These are phyloP conservation scores for Moricandia moricandioides DNA, from an alignment of 345 rosid genomes.

Conservation along the genomic window DNA sequence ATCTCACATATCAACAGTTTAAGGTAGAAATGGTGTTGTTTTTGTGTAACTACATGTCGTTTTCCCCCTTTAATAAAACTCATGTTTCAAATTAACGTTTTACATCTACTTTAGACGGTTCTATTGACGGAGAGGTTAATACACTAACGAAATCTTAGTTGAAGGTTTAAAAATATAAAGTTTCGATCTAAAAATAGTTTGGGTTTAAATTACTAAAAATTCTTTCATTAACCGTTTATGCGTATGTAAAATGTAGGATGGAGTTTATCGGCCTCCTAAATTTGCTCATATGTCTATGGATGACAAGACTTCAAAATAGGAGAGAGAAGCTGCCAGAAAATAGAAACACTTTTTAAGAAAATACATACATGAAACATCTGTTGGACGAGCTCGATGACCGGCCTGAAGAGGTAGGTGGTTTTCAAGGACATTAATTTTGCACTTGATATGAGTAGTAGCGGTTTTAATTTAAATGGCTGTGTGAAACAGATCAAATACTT, in stretches of 20 bases:
- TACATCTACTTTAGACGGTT: too few relatives aligned
- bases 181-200: too few relatives aligned
- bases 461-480: conserved; percentile 21
- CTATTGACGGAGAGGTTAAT: too few relatives aligned
- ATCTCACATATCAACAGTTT: too few relatives aligned
- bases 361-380: conserved; percentile 59
- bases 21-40: too few relatives aligned
- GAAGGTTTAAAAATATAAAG: too few relatives aligned
- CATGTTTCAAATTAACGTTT: too few relatives aligned
- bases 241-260: conserved; percentile 45
- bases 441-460: background rate
- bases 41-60: too few relatives aligned
- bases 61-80: too few relatives aligned
- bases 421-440: background rate
- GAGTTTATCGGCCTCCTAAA: conserved; percentile 67
- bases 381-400: conserved; percentile 71
- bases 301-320: conserved; percentile 69
- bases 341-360: conserved; percentile 55
- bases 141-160: too few relatives aligned
- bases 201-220: too few relatives aligned
- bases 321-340: conserved; percentile 66
- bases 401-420: conserved; percentile 73
- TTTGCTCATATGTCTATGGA: conserved; percentile 74
- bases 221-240: conserved; percentile 10
- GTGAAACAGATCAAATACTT: conserved; percentile 58